Percentiles rank a stretch among this genome's conserved stretches.
These are phyloP conservation scores for Sphaerulina musiva DNA, from an alignment of 2,329 filamentous ascomycete species.

Conservation along the genomic window DNA sequence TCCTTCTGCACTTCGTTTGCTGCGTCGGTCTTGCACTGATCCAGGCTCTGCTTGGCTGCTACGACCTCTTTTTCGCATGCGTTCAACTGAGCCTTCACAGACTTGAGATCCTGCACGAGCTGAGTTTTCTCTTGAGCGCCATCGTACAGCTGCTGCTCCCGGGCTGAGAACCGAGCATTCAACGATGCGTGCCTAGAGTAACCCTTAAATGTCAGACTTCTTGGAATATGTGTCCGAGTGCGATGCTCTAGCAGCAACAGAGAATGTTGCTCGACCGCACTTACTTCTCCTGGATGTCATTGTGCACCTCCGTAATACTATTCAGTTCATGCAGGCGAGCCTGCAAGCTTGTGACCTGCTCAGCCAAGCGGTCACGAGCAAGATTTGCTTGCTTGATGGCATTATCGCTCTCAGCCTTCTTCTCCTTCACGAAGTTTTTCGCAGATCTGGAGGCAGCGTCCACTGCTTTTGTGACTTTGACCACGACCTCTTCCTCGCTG, in stretches of 20 bases:
- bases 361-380: conserved; percentile 8
- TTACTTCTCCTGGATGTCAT: neutral
- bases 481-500: neutral
- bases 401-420: conserved; percentile 15
- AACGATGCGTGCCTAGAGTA: neutral
- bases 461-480: neutral
- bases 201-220: no score
- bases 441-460: neutral
- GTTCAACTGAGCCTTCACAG: neutral
- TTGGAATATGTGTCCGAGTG: no score
- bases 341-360: neutral
- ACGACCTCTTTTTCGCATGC: neutral
- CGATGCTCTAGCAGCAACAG: no score
- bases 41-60: neutral
- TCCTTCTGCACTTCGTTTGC: neutral
- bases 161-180: neutral
- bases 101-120: neutral
- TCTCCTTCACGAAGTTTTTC: neutral
- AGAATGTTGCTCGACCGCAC: no score
- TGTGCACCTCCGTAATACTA: neutral
- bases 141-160: conserved; percentile 5
- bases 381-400: conserved; percentile 9
- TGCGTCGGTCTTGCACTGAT: neutral
- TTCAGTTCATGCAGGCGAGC: neutral
- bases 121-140: neutral